A percentile compares a stretch with the other conserved stretches of the same genome.
Conservation (phyloP, 2,329 filamentous ascomycete species). For the Alternaria dauci region DNA sequence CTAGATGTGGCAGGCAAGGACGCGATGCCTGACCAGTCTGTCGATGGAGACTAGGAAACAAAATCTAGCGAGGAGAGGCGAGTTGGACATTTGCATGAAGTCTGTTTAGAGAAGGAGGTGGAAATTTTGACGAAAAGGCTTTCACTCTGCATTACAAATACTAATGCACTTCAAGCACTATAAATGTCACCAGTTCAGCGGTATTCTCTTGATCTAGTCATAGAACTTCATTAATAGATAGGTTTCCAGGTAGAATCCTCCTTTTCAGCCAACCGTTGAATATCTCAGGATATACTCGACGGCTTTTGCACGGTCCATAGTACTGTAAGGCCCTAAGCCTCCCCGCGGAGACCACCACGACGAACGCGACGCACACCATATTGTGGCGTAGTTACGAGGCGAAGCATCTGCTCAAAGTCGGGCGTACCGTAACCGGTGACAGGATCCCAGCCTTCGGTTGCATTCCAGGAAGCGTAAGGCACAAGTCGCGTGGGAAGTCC, state of each 20-base stretch:
- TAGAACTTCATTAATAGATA: background rate
- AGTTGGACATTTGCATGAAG: too few relatives aligned
- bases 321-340: background rate
- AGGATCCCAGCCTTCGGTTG: conserved; percentile 61
- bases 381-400: conserved; percentile 28
- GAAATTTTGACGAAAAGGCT: too few relatives aligned
- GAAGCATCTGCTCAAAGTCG: conserved; percentile 46
- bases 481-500: conserved; percentile 52
- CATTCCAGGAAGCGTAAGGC: conserved; percentile 60
- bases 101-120: too few relatives aligned
- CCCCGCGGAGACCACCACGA: conserved; percentile 7
- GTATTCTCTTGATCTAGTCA: background rate
- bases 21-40: too few relatives aligned
- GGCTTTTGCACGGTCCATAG: background rate
- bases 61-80: too few relatives aligned
- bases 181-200: background rate
- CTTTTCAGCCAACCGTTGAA: background rate
- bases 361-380: conserved; percentile 27
- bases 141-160: too few relatives aligned
- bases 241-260: background rate
- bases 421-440: conserved; percentile 56
- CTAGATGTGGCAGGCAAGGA: too few relatives aligned
- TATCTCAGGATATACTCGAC: background rate
- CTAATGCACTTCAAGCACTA: background rate
- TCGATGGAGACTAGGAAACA: too few relatives aligned